Evolutionary conservation across 352 stramenopile species (phyloP), one percentile per base, ranked within the genome.

Genomic region (Globisporangium okanoganense): DNA sequence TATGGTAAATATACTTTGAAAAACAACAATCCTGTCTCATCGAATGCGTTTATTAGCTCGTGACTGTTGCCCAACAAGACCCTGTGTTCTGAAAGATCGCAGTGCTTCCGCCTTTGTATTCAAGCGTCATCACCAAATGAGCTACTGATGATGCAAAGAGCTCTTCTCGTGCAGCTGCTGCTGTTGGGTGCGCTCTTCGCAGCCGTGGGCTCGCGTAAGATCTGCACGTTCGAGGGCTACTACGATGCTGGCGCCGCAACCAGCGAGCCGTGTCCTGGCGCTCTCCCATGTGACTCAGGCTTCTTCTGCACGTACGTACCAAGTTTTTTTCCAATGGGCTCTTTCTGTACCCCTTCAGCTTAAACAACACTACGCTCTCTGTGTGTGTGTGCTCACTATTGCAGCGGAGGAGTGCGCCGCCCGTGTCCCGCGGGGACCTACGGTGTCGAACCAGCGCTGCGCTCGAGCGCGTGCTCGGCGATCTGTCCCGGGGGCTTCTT

Each of bases 301-400:
- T 87, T 71, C 70, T 90, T 76, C 62, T 90, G 79, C 80, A 78
- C 74, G 79, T 82, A 80, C 35, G 79, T 43, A 18, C 16, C n/a
- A 3, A 10, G 16, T 16, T 45, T 45, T 16, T 45, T 45, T 9
- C 6, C 38, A 20, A 8, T 20, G 5, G 16, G 16, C 4, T 43
- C 36, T 4, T 43, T 18, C 36, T 43, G 36, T 43, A n/a, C n/a
- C n/a, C n/a, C n/a, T n/a, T n/a, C n/a, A n/a, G n/a, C n/a, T n/a
- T n/a, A n/a, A n/a, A n/a, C n/a, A n/a, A n/a, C n/a, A n/a, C n/a
- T n/a, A n/a, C n/a, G n/a, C n/a, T n/a, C n/a, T n/a, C n/a, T n/a
- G n/a, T n/a, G n/a, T n/a, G n/a, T 33, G 29, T 33, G n/a, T 51
- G 24, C 36, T 14, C 7, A n/a, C n/a, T n/a, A n/a, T 3, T 14